Conservation (phyloP, 2,329 filamentous ascomycete genomes). For the Trichoderma breve region DNA sequence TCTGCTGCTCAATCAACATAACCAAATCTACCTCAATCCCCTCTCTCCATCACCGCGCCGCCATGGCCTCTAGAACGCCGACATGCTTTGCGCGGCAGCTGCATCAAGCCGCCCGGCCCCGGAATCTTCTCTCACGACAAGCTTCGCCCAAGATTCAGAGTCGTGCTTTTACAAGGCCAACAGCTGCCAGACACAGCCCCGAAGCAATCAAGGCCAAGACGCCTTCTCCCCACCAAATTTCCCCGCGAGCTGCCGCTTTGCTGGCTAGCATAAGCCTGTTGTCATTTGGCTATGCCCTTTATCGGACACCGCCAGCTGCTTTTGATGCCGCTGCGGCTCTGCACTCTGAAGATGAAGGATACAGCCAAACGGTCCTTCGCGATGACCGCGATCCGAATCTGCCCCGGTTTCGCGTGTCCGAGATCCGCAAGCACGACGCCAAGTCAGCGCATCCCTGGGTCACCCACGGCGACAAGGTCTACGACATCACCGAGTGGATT, state of each 20-base stretch:
- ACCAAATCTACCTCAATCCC: not conserved
- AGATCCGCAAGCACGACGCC: constrained; percentile 53
- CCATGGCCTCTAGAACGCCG: constrained; percentile 7
- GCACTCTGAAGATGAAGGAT: not conserved
- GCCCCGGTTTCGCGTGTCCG: constrained; percentile 50
- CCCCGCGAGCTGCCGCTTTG: constrained; percentile 9
- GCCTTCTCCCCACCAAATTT: not conserved
- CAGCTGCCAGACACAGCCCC: not conserved
- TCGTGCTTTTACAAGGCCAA: constrained; percentile 11
- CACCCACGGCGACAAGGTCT: constrained; percentile 61
- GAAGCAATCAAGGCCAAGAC: not conserved
- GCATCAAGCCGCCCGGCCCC: not conserved
- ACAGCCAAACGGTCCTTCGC: not conserved
- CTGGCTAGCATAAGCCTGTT: constrained; percentile 12
- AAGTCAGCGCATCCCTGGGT: constrained; percentile 60
- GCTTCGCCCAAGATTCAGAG: not conserved
- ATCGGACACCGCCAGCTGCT: constrained; percentile 2
- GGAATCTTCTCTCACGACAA: not conserved
- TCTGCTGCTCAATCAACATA: not conserved
- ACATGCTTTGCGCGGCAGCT: constrained; percentile 8
- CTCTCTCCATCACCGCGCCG: not conserved
- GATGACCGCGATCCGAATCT: constrained; percentile 38
- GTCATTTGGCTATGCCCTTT: constrained; percentile 9
- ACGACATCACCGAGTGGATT: constrained; percentile 70
- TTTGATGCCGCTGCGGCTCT: constrained; percentile 13